phyloP scores from a whole-genome alignment of 768 basidiomycete genomes.

The Tremella mesenterica region DNA sequence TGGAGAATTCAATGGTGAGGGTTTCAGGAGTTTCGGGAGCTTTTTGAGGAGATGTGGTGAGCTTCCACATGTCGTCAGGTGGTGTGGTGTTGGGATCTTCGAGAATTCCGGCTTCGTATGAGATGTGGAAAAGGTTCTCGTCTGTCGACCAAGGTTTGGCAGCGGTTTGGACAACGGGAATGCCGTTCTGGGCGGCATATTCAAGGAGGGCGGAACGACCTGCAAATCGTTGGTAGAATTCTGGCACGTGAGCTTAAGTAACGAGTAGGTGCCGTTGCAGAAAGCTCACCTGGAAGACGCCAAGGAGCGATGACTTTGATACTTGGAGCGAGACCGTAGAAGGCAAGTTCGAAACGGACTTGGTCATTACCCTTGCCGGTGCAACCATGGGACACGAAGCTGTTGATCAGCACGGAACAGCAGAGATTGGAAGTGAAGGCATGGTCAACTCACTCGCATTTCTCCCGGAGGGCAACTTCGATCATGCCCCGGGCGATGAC shows the following conservation, averaged over 20 bases:
- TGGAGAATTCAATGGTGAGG: conserved; percentile 74
- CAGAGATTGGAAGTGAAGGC: background rate
- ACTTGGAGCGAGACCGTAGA: conserved; percentile 95
- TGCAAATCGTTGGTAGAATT: conserved; percentile 95
- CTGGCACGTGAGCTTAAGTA: conserved; percentile 46
- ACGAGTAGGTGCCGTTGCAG: background rate
- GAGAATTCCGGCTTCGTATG: conserved; percentile 97
- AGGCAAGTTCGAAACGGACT: conserved; percentile 97
- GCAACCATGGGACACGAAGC: conserved; percentile 95
- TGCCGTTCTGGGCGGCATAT: conserved; percentile 76
- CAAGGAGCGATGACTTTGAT: conserved; percentile 99
- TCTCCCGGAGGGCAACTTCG: conserved; percentile 74
- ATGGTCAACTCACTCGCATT: conserved; percentile 74
- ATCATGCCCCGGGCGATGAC: conserved; percentile 99
- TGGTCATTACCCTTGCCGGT: conserved; percentile 99
- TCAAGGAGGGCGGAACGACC: conserved; percentile 87
- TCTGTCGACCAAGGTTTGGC: conserved; percentile 99
- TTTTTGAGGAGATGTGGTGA: conserved; percentile 71
- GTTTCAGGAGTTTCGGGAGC: conserved; percentile 72
- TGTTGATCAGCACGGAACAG: conserved; percentile 40
- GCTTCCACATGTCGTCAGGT: conserved; percentile 97
- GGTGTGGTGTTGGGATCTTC: conserved; percentile 94
- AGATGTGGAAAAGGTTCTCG: conserved; percentile 99
- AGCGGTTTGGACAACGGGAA: conserved; percentile 89
- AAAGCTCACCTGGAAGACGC: conserved; percentile 71